phyloP scores from a whole-genome alignment of 305 asterid species.

The Petunia hybrid region DNA sequence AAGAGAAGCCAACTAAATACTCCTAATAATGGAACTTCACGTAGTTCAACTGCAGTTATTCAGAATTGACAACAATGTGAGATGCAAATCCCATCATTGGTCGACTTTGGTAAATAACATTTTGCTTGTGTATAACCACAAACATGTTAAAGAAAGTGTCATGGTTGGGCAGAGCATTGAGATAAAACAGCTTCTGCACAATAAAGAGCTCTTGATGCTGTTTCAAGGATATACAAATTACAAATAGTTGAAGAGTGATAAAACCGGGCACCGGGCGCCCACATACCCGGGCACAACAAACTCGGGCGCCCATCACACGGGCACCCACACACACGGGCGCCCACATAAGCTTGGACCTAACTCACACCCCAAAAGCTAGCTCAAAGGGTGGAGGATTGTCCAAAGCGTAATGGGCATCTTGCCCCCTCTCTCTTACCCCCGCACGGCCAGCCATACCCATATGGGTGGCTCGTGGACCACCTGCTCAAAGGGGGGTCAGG shows the following conservation, averaged over 20 bases:
- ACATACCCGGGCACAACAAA: no score
- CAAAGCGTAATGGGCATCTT: no score
- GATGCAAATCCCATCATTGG: not conserved
- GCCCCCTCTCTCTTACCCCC: no score
- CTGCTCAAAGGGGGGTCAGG: no score
- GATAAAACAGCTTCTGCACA: not conserved
- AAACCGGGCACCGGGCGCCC: no score
- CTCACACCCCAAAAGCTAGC: no score
- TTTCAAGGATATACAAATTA: not conserved
- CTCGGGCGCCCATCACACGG: no score
- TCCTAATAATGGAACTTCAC: not conserved
- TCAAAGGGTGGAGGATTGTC: no score
- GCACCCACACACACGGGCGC: no score
- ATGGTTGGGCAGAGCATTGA: not conserved
- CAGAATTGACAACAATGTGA: conserved; percentile 2
- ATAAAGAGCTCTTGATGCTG: not conserved
- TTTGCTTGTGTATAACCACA: conserved; percentile 1
- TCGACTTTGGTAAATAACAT: not conserved
- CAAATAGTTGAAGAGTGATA: not conserved
- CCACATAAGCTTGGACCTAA: no score
- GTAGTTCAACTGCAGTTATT: not conserved
- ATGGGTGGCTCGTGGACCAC: no score
- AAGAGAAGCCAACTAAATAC: conserved; percentile 16
- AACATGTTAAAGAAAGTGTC: conserved; percentile 14
- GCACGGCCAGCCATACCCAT: no score